Conservation (phyloP, 148 eudicot species). For the Euryodendron excelsum region DNA sequence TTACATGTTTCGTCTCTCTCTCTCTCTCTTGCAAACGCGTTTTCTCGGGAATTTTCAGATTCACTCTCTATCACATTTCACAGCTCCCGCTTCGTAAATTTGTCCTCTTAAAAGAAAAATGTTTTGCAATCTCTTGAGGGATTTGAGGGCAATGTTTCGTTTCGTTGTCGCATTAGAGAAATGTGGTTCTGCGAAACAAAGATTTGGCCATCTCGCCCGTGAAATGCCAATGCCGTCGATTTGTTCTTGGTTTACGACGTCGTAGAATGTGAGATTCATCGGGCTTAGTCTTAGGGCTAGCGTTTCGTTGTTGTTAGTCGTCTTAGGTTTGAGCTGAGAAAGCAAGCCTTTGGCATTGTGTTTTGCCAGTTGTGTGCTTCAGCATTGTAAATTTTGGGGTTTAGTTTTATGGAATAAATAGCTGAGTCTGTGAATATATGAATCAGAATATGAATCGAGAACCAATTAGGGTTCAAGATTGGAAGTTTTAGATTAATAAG, state of each 20-base stretch:
- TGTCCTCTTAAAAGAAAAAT: background rate
- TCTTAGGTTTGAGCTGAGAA: background rate
- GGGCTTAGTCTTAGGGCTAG: conserved; percentile 1
- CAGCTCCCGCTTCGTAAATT: background rate
- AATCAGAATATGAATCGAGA: background rate
- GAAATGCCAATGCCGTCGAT: background rate
- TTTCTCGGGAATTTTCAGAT: background rate
- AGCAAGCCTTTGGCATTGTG: background rate
- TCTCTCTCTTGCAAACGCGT: conserved; percentile 1
- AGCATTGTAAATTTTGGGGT: background rate
- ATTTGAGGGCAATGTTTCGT: background rate
- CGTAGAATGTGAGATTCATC: background rate
- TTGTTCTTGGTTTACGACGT: background rate
- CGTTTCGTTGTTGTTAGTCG: background rate
- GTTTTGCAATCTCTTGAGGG: background rate
- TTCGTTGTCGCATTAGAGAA: background rate
- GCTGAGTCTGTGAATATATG: background rate
- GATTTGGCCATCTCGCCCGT: background rate
- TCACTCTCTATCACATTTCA: background rate
- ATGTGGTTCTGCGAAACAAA: background rate
- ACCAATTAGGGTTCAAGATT: background rate
- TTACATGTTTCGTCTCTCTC: background rate
- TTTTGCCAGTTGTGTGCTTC: background rate
- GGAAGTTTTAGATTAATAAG: background rate
- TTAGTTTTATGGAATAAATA: background rate